These are phyloP conservation scores for Cadophora sp. DNA, from an alignment of 2,329 filamentous ascomycete genomes.

Conservation along the genomic window DNA sequence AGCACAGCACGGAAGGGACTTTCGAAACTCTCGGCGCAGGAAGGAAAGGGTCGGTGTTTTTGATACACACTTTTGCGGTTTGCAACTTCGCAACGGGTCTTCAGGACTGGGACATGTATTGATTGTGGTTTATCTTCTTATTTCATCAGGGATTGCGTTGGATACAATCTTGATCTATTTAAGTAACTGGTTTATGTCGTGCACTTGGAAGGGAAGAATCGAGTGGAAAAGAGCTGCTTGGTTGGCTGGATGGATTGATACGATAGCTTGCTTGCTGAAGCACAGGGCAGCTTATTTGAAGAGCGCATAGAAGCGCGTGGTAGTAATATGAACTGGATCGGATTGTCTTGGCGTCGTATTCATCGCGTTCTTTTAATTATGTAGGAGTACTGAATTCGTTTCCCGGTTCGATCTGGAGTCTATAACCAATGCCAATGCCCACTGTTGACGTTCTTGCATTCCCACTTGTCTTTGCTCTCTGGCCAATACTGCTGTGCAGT, in stretches of 20 bases:
- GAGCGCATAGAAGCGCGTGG: no score
- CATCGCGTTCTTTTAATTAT: neutral
- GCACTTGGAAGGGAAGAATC: neutral
- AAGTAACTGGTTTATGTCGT: neutral
- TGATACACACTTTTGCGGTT: constrained; percentile 13
- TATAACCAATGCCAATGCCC: no score
- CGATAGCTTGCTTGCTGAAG: neutral
- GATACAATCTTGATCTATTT: neutral
- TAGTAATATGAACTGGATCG: neutral
- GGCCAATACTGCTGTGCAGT: no score
- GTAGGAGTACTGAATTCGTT: no score
- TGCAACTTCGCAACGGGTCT: neutral
- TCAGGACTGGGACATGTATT: constrained; percentile 12
- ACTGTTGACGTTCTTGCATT: no score
- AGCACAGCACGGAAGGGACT: neutral
- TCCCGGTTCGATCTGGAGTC: no score
- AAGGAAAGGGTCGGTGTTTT: constrained; percentile 10
- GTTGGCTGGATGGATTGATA: neutral
- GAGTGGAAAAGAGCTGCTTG: neutral
- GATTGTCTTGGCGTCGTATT: neutral
- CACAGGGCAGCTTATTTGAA: no score
- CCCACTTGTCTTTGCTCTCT: no score
- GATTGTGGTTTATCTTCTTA: neutral
- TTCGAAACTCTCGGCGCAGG: neutral
- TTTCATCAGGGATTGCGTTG: no score